Evolutionary conservation across 352 stramenopile species (phyloP).

Genomic region (Blastocystis sp.): DNA sequence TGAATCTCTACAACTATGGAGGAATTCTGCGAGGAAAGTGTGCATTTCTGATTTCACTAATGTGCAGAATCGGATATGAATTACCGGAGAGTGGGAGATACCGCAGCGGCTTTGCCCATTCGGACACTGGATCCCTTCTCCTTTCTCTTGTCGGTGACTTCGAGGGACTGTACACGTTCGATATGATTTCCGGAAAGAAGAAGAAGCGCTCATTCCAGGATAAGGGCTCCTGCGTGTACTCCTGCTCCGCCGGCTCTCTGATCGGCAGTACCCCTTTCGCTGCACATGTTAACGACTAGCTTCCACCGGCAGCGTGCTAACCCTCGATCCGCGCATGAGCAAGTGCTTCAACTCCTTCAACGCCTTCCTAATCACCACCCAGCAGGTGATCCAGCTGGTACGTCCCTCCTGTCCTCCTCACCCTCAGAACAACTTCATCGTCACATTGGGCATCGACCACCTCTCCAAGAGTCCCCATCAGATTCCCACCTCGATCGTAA

Average conservation of each 20-base stretch:
- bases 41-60: not conserved
- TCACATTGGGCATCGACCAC: constrained; percentile 46
- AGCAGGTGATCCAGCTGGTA: constrained; percentile 50
- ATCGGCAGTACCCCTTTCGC: not conserved
- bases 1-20: constrained; percentile 65
- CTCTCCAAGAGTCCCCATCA: constrained; percentile 16
- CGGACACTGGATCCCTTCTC: constrained; percentile 4
- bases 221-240: constrained; percentile 61
- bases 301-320: constrained; percentile 7
- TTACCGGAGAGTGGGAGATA: constrained; percentile 48
- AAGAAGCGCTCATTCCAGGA: constrained; percentile 57
- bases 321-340: constrained; percentile 51
- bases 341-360: constrained; percentile 40
- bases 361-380: constrained; percentile 31
- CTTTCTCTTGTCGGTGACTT: constrained; percentile 64
- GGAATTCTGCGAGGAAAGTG: constrained; percentile 53
- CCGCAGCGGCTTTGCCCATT: constrained; percentile 33
- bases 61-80: constrained; percentile 52
- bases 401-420: not conserved
- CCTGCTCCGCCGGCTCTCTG: constrained; percentile 5
- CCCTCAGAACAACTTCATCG: constrained; percentile 19
- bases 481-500: constrained; percentile 20
- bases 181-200: constrained; percentile 59
- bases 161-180: constrained; percentile 48
- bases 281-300: not conserved